Evolutionary conservation across 768 basidiomycete genomes (phyloP).

Genomic region (Termitomyces sp.): DNA sequence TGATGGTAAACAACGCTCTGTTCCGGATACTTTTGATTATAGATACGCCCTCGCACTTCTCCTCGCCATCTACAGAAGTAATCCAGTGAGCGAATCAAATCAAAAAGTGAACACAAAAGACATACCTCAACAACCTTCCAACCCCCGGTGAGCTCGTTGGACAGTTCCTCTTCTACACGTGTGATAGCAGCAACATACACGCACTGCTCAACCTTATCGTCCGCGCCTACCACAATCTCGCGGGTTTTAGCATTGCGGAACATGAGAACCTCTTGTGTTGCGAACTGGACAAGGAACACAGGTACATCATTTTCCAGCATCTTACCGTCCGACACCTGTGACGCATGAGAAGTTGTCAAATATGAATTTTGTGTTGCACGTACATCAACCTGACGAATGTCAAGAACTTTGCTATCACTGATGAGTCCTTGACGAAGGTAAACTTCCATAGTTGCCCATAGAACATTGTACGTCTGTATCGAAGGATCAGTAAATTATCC

Average conservation of each 20-base stretch:
- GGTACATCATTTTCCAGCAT: slow-evolving; percentile 89
- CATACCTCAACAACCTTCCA: slow-evolving; percentile 97
- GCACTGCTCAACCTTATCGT: slow-evolving; percentile 90
- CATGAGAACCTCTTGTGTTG: slow-evolving; percentile 89
- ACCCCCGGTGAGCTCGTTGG: slow-evolving; percentile 91
- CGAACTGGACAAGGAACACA: slow-evolving; percentile 86
- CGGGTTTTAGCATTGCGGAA: slow-evolving; percentile 89
- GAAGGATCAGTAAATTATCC: neutral
- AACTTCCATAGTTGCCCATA: slow-evolving; percentile 97
- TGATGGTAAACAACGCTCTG: slow-evolving; percentile 20
- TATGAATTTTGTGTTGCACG: slow-evolving; percentile 22
- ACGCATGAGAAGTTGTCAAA: neutral
- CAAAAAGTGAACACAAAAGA: slow-evolving; percentile 6
- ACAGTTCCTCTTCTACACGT: slow-evolving; percentile 81
- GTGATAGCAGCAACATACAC: slow-evolving; percentile 92
- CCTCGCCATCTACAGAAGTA: slow-evolving; percentile 36
- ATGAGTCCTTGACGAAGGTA: slow-evolving; percentile 88
- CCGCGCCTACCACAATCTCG: slow-evolving; percentile 86
- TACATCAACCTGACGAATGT: slow-evolving; percentile 97
- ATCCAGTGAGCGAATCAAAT: slow-evolving; percentile 3
- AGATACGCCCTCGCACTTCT: slow-evolving; percentile 47
- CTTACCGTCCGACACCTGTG: slow-evolving; percentile 79
- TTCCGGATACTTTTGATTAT: slow-evolving; percentile 25
- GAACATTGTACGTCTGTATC: slow-evolving; percentile 88
- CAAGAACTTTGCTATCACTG: slow-evolving; percentile 91